A percentile compares a stretch with the other conserved stretches of the same genome.
phyloP scores from a whole-genome alignment of 768 basidiomycete genomes.

The Phylloporus sp. region DNA sequence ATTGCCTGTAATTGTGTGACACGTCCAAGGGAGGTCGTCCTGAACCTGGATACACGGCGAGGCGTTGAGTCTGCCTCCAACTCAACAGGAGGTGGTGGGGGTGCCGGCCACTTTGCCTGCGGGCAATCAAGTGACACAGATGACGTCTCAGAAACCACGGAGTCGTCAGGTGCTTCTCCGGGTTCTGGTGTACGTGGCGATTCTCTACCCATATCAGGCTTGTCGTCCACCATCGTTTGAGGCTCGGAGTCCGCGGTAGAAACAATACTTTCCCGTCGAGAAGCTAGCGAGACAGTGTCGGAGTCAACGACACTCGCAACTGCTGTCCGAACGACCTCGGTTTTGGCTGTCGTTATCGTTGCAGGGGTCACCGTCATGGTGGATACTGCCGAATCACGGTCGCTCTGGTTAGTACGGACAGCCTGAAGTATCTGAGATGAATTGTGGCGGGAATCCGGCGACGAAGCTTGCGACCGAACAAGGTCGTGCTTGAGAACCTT shows the following conservation, averaged over 20 bases:
- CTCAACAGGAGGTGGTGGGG: conserved; percentile 28
- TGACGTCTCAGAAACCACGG: conserved; percentile 14
- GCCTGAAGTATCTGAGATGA: conserved; percentile 22
- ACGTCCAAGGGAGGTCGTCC: conserved; percentile 28
- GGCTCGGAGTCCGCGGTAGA: conserved; percentile 10
- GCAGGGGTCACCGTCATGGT: conserved; percentile 41
- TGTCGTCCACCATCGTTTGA: not conserved
- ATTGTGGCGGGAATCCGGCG: conserved; percentile 8
- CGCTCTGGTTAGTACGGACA: conserved; percentile 10
- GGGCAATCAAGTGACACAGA: conserved; percentile 16
- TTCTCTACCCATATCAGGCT: not conserved
- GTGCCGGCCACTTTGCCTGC: conserved; percentile 30
- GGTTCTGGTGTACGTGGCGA: conserved; percentile 8
- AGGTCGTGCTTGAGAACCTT: not conserved
- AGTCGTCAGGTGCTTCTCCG: conserved; percentile 11
- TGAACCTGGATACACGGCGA: conserved; percentile 26
- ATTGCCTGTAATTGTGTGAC: conserved; percentile 20
- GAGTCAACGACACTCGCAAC: conserved; percentile 49
- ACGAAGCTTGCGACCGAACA: not conserved
- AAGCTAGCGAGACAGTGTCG: conserved; percentile 20
- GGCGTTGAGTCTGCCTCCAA: conserved; percentile 23
- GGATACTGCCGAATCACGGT: conserved; percentile 35
- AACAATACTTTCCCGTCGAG: conserved; percentile 11
- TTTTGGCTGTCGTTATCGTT: conserved; percentile 44
- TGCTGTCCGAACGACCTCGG: conserved; percentile 46